A percentile compares a stretch with the other conserved stretches of the same genome.
Conservation (phyloP, 345 rosid genomes). For the Fremontodendron californicum region DNA sequence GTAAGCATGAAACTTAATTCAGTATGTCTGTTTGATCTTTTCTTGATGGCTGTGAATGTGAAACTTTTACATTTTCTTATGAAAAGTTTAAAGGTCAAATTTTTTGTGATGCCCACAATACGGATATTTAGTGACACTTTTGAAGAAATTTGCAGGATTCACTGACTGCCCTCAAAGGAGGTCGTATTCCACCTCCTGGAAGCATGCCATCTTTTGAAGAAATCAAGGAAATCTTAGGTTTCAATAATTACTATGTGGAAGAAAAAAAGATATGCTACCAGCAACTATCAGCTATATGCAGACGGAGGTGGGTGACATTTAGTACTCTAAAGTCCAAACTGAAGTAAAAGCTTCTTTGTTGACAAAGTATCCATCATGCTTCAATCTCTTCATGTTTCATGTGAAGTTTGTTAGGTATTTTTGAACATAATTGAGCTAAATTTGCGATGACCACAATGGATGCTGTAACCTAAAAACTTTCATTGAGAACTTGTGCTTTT, state of each 20-base stretch:
- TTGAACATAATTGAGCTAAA: neutral
- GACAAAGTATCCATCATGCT: neutral
- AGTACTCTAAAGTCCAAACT: neutral
- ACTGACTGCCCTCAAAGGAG: constrained; percentile 72
- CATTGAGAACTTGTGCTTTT: neutral
- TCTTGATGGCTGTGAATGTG: neutral
- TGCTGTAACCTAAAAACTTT: neutral
- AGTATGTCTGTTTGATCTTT: neutral
- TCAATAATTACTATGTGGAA: constrained; percentile 70
- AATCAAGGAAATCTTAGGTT: constrained; percentile 73
- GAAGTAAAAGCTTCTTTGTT: neutral
- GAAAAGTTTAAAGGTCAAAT: no score
- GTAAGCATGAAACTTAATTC: neutral
- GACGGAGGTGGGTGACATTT: constrained; percentile 47
- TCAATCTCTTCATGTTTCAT: neutral
- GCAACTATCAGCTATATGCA: constrained; percentile 30
- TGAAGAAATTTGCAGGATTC: constrained; percentile 64
- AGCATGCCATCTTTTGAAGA: constrained; percentile 83
- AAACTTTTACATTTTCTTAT: neutral
- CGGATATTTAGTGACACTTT: neutral
- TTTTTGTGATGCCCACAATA: neutral
- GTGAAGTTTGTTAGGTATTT: neutral
- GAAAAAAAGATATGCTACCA: constrained; percentile 58
- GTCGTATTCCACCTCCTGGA: constrained; percentile 88
- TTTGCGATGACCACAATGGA: neutral